Evolutionary conservation across 192 early-diverging fungal genomes (phyloP).

Genomic region (Coemansia sp.): DNA sequence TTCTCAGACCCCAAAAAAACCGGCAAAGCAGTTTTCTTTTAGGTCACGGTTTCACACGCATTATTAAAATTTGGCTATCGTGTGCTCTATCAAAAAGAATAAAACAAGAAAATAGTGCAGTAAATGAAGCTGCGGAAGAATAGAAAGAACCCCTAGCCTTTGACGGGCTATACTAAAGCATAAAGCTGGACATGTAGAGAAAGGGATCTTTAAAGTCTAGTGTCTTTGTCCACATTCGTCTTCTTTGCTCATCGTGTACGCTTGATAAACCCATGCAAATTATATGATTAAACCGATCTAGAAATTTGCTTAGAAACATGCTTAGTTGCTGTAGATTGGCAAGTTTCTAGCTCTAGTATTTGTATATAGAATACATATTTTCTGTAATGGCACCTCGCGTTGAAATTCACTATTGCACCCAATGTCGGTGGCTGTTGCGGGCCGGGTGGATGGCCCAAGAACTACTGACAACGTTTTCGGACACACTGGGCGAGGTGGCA

Average conservation of each 20-base stretch:
- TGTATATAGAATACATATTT: not conserved
- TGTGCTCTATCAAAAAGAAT: too few species aligned
- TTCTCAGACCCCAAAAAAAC: too few species aligned
- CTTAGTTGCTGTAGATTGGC: not conserved
- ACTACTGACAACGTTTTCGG: conserved; percentile 65
- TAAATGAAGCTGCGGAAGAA: too few species aligned
- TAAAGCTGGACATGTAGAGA: too few species aligned
- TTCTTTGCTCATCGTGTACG: too few species aligned
- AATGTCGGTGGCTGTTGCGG: conserved; percentile 59
- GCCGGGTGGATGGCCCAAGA: conserved; percentile 74
- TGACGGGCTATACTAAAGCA: too few species aligned
- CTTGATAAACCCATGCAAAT: not conserved
- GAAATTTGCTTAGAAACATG: not conserved
- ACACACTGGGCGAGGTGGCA: conserved; percentile 64
- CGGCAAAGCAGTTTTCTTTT: too few species aligned
- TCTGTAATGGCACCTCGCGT: conserved; percentile 24
- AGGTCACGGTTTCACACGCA: too few species aligned
- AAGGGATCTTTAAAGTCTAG: not conserved
- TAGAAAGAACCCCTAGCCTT: too few species aligned
- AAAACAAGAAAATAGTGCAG: too few species aligned
- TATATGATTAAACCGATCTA: not conserved
- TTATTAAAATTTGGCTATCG: too few species aligned
- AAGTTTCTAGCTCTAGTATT: not conserved
- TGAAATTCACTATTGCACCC: conserved; percentile 58
- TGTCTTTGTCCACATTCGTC: not conserved